These are phyloP conservation scores for Colletotrichum sp. DNA, from an alignment of 2,329 filamentous ascomycete species.

Conservation along the genomic window DNA sequence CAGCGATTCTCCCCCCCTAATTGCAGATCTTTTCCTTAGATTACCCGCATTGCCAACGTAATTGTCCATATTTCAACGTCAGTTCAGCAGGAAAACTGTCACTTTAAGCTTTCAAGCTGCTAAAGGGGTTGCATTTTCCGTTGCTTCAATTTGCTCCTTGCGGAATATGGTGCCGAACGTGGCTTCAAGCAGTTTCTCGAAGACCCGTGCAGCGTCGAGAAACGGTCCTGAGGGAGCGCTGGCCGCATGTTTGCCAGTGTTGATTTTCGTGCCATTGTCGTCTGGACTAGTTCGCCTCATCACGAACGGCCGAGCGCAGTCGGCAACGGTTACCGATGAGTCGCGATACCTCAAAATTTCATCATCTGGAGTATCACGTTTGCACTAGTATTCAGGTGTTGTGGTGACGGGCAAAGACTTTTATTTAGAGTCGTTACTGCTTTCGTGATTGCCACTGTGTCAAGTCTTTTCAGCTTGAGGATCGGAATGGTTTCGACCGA, in stretches of 20 bases:
- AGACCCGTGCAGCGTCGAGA: not conserved
- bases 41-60: slow-evolving; percentile 1
- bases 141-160: not conserved
- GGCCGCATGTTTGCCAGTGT: not conserved
- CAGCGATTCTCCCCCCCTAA: not conserved
- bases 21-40: not conserved
- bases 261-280: not conserved
- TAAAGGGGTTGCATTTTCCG: not conserved
- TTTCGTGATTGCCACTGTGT: not conserved
- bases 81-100: not conserved
- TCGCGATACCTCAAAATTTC: not conserved
- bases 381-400: not conserved
- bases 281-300: not conserved
- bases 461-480: not conserved
- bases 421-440: not conserved
- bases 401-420: not conserved
- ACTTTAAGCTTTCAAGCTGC: not conserved
- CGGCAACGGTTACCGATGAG: not conserved
- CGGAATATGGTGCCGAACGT: not conserved
- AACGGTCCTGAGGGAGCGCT: not conserved
- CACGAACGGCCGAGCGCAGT: not conserved
- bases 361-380: not conserved
- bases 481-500: not conserved
- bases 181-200: not conserved
- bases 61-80: slow-evolving; percentile 3